phyloP scores from a whole-genome alignment of 1,284 basidiomycete species.

The Pholiota adiposa region DNA sequence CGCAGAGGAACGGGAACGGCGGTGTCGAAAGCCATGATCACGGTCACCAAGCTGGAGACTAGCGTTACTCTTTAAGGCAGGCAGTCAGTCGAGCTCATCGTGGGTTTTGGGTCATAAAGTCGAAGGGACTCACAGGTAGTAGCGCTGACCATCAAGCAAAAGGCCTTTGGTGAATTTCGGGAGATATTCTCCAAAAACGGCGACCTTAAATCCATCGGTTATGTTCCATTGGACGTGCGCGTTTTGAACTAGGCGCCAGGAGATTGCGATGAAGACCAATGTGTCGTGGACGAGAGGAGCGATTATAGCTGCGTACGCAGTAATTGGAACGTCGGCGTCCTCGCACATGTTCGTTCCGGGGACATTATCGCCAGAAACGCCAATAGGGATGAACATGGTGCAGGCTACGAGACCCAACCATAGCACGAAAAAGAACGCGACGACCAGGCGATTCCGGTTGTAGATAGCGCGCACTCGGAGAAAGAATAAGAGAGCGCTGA shows the following conservation, averaged over 20 bases:
- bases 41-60: slow-evolving; percentile 14
- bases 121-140: slow-evolving; percentile 3
- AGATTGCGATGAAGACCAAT: slow-evolving; percentile 32
- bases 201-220: slow-evolving; percentile 16
- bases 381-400: slow-evolving; percentile 21
- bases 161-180: slow-evolving; percentile 6
- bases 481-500: slow-evolving; percentile 36
- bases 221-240: slow-evolving; percentile 4
- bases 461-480: slow-evolving; percentile 36
- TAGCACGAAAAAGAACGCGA: slow-evolving; percentile 29
- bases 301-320: slow-evolving; percentile 18
- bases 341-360: slow-evolving; percentile 32
- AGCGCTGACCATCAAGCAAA: slow-evolving; percentile 3
- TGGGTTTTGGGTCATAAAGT: background rate
- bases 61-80: slow-evolving; percentile 17
- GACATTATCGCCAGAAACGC: slow-evolving; percentile 25
- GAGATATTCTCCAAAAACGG: slow-evolving; percentile 21
- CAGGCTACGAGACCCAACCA: slow-evolving; percentile 32
- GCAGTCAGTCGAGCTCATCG: background rate
- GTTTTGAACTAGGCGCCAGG: slow-evolving; percentile 24
- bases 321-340: slow-evolving; percentile 19
- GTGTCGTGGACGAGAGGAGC: slow-evolving; percentile 28
- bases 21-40: slow-evolving; percentile 24
- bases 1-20: slow-evolving; percentile 21
- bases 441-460: slow-evolving; percentile 23